phyloP scores from a whole-genome alignment of 2,329 filamentous ascomycete genomes.

The Cladosporium sp. region DNA sequence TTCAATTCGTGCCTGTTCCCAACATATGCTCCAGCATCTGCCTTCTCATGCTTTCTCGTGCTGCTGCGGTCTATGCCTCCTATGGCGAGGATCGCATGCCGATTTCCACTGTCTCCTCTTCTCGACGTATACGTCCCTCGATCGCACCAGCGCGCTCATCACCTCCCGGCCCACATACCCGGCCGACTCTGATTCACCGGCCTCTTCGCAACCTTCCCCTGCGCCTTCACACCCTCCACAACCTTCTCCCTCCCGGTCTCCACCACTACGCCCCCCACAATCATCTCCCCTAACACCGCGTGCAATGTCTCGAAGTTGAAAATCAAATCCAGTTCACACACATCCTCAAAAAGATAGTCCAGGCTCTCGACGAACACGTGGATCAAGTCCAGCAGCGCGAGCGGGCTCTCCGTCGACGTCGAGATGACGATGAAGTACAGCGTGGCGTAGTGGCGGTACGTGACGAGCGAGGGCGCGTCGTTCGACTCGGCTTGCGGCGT shows the following conservation, averaged over 20 bases:
- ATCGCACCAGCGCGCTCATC: slow-evolving; percentile 32
- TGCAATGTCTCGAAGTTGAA: slow-evolving; percentile 99
- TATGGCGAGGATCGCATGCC: not conserved
- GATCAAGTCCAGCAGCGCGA: slow-evolving; percentile 93
- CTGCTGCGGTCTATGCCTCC: not conserved
- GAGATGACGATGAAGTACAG: slow-evolving; percentile 98
- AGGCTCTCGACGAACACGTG: slow-evolving; percentile 97
- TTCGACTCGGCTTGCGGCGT: slow-evolving; percentile 59
- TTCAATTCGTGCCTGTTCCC: not conserved
- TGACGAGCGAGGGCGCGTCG: slow-evolving; percentile 91
- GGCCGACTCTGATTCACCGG: slow-evolving; percentile 68
- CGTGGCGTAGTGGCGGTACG: slow-evolving; percentile 96
- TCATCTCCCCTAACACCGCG: slow-evolving; percentile 87
- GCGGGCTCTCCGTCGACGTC: slow-evolving; percentile 91
- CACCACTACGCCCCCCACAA: slow-evolving; percentile 90
- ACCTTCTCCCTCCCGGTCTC: slow-evolving; percentile 90
- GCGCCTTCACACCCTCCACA: slow-evolving; percentile 74
- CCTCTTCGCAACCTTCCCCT: slow-evolving; percentile 75
- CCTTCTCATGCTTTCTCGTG: not conserved
- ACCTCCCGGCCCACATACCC: slow-evolving; percentile 39
- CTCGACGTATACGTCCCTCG: not conserved
- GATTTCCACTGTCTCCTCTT: not conserved
- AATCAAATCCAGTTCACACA: slow-evolving; percentile 96
- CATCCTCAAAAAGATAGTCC: slow-evolving; percentile 94
- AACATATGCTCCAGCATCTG: not conserved